These are phyloP conservation scores for Cetraspora pellucida DNA, from an alignment of 192 early-diverging fungal species.

Conservation along the genomic window DNA sequence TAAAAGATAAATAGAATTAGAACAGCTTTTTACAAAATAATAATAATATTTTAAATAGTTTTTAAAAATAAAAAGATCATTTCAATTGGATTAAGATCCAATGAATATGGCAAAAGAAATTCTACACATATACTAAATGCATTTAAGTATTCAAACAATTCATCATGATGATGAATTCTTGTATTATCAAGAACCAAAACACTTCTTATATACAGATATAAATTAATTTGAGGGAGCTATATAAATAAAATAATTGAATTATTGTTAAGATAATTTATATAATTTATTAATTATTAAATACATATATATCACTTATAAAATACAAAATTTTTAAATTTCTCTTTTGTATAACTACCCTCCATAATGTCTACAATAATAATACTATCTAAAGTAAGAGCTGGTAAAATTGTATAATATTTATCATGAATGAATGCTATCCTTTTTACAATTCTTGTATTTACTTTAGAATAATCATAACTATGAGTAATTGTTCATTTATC, in stretches of 20 bases:
- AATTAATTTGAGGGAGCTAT: not conserved
- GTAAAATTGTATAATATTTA: too few species aligned
- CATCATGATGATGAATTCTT: not conserved
- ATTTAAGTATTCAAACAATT: not conserved
- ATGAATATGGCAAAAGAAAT: not conserved
- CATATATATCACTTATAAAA: too few species aligned
- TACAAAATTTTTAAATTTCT: too few species aligned
- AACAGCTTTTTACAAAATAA: not conserved
- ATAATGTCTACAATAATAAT: too few species aligned
- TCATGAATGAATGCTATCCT: too few species aligned
- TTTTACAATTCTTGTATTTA: too few species aligned
- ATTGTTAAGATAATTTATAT: too few species aligned
- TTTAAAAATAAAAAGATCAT: not conserved
- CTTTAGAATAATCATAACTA: too few species aligned
- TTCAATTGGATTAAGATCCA: not conserved
- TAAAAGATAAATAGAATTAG: not conserved
- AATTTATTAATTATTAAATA: too few species aligned
- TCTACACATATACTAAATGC: not conserved
- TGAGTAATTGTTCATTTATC: too few species aligned
- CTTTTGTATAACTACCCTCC: too few species aligned
- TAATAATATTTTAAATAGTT: not conserved
- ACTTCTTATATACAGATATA: not conserved
- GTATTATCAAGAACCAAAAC: not conserved
- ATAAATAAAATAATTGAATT: not conserved
- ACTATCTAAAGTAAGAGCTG: too few species aligned